These are phyloP conservation scores for Lagenaria siceraria DNA, from an alignment of 306 rosid genomes.

Conservation along the genomic window DNA sequence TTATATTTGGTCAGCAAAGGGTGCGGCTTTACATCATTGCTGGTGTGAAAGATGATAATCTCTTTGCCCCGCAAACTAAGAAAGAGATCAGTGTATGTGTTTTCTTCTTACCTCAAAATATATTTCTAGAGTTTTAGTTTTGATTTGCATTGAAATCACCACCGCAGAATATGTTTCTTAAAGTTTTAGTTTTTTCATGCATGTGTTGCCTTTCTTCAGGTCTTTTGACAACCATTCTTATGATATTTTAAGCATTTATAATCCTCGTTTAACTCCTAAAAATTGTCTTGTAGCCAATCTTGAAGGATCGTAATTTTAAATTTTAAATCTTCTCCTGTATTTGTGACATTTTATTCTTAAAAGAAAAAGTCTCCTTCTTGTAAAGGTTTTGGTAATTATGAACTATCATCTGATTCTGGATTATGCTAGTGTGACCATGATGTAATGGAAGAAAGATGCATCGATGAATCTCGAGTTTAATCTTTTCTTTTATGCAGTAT, in stretches of 20 bases:
- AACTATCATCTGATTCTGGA: background rate
- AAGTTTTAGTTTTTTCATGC: background rate
- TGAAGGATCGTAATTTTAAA: background rate
- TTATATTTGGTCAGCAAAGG: constrained; percentile 78
- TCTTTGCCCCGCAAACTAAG: constrained; percentile 93
- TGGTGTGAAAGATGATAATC: constrained; percentile 84
- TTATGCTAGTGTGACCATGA: too few relatives aligned
- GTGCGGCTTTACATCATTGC: constrained; percentile 86
- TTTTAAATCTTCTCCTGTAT: background rate
- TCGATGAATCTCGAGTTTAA: too few relatives aligned
- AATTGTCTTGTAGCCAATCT: background rate
- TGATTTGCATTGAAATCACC: background rate
- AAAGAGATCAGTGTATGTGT: constrained; percentile 95
- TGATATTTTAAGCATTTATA: background rate
- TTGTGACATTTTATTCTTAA: background rate
- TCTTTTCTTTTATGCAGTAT: too few relatives aligned
- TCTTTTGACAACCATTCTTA: background rate
- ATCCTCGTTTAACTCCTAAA: background rate
- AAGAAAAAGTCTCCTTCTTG: background rate
- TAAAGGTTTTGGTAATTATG: background rate
- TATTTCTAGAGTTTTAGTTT: background rate
- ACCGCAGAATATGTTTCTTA: background rate
- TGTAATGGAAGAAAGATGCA: too few relatives aligned
- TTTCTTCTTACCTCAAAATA: background rate
- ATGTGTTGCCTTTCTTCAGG: background rate